phyloP scores from a whole-genome alignment of 2,329 filamentous ascomycete species.

The Epichloe typhina region DNA sequence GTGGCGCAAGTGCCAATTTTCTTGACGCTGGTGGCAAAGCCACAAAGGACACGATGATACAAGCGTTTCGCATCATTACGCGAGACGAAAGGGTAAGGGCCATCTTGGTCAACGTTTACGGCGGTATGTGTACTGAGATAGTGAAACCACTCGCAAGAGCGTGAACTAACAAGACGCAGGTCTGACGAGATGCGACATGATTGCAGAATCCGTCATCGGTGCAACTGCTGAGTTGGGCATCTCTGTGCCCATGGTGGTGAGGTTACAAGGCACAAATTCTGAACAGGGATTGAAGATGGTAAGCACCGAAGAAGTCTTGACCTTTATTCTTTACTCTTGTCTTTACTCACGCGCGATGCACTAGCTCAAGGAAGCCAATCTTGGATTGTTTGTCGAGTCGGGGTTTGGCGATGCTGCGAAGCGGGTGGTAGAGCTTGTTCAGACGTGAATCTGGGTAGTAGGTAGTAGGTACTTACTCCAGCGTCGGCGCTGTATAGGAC shows the following conservation, averaged over 20 bases:
- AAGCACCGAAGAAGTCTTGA: conserved; percentile 6
- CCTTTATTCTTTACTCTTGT: too few species aligned
- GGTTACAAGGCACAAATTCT: conserved; percentile 34
- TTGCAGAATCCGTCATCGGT: conserved; percentile 33
- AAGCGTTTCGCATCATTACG: conserved; percentile 61
- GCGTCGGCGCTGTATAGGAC: too few species aligned
- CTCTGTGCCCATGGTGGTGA: conserved; percentile 29
- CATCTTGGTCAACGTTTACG: conserved; percentile 45
- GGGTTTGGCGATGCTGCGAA: conserved; percentile 24
- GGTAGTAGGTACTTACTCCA: too few species aligned
- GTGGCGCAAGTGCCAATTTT: conserved; percentile 67
- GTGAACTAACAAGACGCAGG: conserved; percentile 17
- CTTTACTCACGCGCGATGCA: not conserved
- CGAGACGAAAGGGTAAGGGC: conserved; percentile 59
- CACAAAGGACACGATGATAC: conserved; percentile 66
- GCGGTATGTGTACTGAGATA: conserved; percentile 15
- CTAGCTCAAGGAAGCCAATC: conserved; percentile 22
- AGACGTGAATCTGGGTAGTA: too few species aligned
- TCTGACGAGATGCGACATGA: conserved; percentile 36
- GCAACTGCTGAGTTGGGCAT: conserved; percentile 26
- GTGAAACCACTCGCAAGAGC: not conserved
- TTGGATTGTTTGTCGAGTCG: conserved; percentile 24
- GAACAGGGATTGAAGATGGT: conserved; percentile 27
- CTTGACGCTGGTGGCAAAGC: conserved; percentile 85
- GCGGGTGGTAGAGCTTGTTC: conserved; percentile 20